These are phyloP conservation scores for Pleurotus cornucopiae DNA, from an alignment of 768 basidiomycete genomes.

Conservation along the genomic window DNA sequence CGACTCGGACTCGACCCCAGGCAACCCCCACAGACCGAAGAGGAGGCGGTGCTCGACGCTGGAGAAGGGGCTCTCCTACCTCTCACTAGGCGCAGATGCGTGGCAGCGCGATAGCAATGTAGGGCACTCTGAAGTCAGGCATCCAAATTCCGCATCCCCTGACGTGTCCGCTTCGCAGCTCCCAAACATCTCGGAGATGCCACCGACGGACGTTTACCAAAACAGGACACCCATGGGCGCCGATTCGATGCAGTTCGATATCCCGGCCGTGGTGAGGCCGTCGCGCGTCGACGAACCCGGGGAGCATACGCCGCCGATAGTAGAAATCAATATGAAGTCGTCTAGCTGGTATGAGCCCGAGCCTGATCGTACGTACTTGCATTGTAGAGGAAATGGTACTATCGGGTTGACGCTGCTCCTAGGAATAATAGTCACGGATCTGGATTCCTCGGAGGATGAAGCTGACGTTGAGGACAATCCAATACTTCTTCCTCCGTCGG, in stretches of 20 bases:
- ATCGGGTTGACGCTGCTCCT: not conserved
- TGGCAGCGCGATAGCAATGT: slow-evolving; percentile 1
- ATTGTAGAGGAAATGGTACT: no score
- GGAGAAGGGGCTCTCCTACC: slow-evolving; percentile 55
- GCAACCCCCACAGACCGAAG: slow-evolving; percentile 30
- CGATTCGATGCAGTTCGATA: slow-evolving; percentile 3
- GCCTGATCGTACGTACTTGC: slow-evolving; percentile 52
- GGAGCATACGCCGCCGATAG: slow-evolving; percentile 21
- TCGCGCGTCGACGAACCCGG: slow-evolving; percentile 15
- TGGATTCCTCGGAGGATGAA: slow-evolving; percentile 47
- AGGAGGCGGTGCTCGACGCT: slow-evolving; percentile 44
- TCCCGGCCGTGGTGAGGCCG: not conserved
- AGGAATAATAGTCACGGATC: slow-evolving; percentile 61
- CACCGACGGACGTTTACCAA: not conserved
- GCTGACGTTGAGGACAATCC: slow-evolving; percentile 30
- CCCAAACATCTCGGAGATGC: slow-evolving; percentile 3
- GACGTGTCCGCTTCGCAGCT: slow-evolving; percentile 4
- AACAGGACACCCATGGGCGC: not conserved
- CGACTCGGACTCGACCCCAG: slow-evolving; percentile 13
- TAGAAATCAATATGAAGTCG: slow-evolving; percentile 61
- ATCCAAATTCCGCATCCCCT: not conserved
- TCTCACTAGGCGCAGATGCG: slow-evolving; percentile 26
- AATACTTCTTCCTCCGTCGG: slow-evolving; percentile 37
- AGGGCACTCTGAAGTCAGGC: not conserved
- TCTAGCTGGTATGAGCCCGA: slow-evolving; percentile 69